Conservation (phyloP, 2,329 filamentous ascomycete genomes). For the Talaromyces atroroseus region DNA sequence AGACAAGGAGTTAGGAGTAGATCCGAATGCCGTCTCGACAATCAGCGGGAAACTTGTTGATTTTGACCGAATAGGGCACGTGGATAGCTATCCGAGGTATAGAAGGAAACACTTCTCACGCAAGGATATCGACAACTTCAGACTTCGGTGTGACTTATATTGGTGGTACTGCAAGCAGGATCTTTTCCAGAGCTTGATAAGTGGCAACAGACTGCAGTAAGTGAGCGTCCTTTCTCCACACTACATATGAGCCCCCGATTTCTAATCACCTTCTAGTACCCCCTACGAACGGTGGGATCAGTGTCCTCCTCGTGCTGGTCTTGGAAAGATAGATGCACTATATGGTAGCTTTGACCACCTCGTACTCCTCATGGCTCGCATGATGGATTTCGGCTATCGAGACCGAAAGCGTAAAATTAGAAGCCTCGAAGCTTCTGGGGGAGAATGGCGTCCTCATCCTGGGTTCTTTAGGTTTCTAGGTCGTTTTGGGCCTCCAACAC, state of each 20-base stretch:
- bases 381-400: constrained; percentile 70
- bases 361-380: constrained; percentile 70
- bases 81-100: constrained; percentile 23
- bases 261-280: constrained; percentile 50
- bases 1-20: constrained; percentile 44
- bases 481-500: constrained; percentile 19
- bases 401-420: constrained; percentile 75
- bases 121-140: constrained; percentile 70
- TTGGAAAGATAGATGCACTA: constrained; percentile 70
- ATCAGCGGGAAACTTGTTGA: constrained; percentile 54
- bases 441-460: constrained; percentile 51
- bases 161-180: constrained; percentile 98
- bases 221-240: constrained; percentile 26
- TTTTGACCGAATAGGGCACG: constrained; percentile 54
- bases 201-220: constrained; percentile 79
- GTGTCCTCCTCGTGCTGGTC: constrained; percentile 75
- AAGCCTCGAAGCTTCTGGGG: constrained; percentile 55
- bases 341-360: constrained; percentile 89
- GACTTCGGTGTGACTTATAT: constrained; percentile 76
- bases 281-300: constrained; percentile 77
- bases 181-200: constrained; percentile 81
- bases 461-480: constrained; percentile 41
- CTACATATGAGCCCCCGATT: not conserved
- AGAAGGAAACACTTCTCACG: constrained; percentile 35
- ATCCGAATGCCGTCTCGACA: constrained; percentile 53